Conservation (phyloP, 768 basidiomycete species). For the Termitomyces sp. region DNA sequence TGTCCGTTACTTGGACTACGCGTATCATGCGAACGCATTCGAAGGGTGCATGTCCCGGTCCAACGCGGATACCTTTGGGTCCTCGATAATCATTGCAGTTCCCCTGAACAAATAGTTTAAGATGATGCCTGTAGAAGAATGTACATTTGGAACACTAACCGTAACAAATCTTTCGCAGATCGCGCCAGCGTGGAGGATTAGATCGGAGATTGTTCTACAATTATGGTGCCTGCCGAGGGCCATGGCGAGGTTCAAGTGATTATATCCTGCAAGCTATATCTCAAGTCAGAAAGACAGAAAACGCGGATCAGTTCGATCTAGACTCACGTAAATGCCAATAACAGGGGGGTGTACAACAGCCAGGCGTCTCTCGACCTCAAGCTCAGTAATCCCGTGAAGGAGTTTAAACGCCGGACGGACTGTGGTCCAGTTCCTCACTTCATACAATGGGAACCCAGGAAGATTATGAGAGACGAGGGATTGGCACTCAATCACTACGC, state of each 20-base stretch:
- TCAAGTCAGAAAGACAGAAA: background rate
- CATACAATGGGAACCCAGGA: background rate
- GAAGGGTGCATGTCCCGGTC: slow-evolving; percentile 4
- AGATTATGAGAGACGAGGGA: background rate
- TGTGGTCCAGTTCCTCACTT: background rate
- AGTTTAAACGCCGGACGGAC: background rate
- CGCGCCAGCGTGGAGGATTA: background rate
- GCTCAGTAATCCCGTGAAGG: background rate
- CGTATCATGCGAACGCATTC: slow-evolving; percentile 3
- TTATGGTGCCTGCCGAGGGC: background rate
- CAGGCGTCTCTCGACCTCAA: background rate
- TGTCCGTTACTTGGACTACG: background rate
- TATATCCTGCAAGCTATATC: slow-evolving; percentile 1
- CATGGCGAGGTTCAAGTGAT: slow-evolving; percentile 1
- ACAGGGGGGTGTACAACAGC: background rate
- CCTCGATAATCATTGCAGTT: slow-evolving; percentile 7
- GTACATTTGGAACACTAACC: background rate
- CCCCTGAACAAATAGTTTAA: background rate
- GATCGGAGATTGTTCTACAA: background rate
- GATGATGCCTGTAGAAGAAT: background rate
- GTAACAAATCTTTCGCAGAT: background rate
- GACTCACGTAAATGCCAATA: background rate
- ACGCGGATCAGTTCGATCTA: too few species aligned
- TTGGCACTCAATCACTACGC: background rate
- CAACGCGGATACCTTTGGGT: slow-evolving; percentile 7